Conservation (phyloP, 2,329 filamentous ascomycete species). For the Alternaria triticimaculans region DNA sequence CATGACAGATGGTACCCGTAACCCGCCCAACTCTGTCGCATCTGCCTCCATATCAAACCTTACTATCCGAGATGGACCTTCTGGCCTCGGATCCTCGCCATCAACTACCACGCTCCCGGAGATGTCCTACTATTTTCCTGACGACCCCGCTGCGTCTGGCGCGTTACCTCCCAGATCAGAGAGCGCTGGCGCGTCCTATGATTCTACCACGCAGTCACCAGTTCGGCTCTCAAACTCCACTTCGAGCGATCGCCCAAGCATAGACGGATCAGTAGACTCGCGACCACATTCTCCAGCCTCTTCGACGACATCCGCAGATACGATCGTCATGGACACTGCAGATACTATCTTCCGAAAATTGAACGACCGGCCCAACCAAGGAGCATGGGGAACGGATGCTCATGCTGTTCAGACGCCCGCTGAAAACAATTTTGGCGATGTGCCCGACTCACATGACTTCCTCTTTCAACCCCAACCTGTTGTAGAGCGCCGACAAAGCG, state of each 20-base stretch:
- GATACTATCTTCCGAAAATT: slow-evolving; percentile 37
- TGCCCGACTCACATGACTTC: slow-evolving; percentile 39
- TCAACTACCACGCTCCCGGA: slow-evolving; percentile 35
- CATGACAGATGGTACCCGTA: slow-evolving; percentile 31
- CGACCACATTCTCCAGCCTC: slow-evolving; percentile 31
- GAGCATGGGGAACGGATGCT: slow-evolving; percentile 22
- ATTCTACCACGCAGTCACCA: slow-evolving; percentile 7
- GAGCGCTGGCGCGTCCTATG: background rate
- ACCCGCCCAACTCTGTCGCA: slow-evolving; percentile 40
- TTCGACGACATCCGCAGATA: slow-evolving; percentile 27
- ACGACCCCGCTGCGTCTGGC: slow-evolving; percentile 24
- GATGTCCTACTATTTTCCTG: slow-evolving; percentile 36
- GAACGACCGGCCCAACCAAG: slow-evolving; percentile 28
- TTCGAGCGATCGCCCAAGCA: slow-evolving; percentile 9
- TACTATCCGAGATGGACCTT: slow-evolving; percentile 6
- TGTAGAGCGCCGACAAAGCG: slow-evolving; percentile 10
- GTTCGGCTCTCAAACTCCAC: slow-evolving; percentile 8
- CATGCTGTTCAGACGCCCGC: slow-evolving; percentile 17
- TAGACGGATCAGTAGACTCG: slow-evolving; percentile 12
- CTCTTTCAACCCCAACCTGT: slow-evolving; percentile 26
- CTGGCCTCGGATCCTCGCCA: slow-evolving; percentile 18
- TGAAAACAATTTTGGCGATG: slow-evolving; percentile 13
- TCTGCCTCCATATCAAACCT: slow-evolving; percentile 26
- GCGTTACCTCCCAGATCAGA: slow-evolving; percentile 15
- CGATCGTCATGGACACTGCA: slow-evolving; percentile 33